Conservation (phyloP, 192 early-diverging fungal species). For the Linnemannia exigua region DNA sequence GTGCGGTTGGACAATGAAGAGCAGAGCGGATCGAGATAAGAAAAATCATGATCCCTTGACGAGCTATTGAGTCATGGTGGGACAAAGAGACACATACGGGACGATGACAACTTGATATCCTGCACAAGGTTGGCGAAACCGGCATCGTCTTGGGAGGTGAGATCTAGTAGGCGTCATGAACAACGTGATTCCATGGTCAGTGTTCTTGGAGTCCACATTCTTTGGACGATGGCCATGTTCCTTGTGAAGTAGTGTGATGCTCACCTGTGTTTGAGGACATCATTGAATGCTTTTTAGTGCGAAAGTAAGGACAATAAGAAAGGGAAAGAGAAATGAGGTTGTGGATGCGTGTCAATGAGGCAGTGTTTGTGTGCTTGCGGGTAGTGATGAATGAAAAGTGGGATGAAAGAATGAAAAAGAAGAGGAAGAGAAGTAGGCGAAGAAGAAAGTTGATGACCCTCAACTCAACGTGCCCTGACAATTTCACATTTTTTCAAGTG, state of each 20-base stretch:
- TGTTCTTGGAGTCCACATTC: not conserved
- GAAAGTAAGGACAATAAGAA: not conserved
- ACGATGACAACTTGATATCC: slow-evolving; percentile 25
- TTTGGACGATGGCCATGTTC: too few relatives aligned
- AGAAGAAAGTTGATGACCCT: not conserved
- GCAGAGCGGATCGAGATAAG: not conserved
- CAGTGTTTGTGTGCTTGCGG: not conserved
- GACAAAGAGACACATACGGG: not conserved
- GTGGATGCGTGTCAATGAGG: not conserved
- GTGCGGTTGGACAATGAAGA: not conserved
- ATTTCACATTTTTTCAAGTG: not conserved
- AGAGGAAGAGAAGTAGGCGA: not conserved
- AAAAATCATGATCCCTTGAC: not conserved
- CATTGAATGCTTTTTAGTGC: not conserved
- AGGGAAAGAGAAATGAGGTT: not conserved
- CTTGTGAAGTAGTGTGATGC: not conserved
- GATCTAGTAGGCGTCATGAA: not conserved
- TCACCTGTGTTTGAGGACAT: slow-evolving; percentile 26
- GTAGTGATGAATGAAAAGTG: not conserved
- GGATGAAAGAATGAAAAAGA: not conserved
- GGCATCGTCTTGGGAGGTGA: slow-evolving; percentile 33
- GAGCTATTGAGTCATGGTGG: not conserved
- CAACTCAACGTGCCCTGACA: not conserved
- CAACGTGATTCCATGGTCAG: not conserved
- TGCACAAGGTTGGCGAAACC: slow-evolving; percentile 30